A percentile compares a stretch with the other conserved stretches of the same genome.
Evolutionary conservation across 2,329 filamentous ascomycete genomes (phyloP).

Genomic region (Talaromyces rugulosus): DNA sequence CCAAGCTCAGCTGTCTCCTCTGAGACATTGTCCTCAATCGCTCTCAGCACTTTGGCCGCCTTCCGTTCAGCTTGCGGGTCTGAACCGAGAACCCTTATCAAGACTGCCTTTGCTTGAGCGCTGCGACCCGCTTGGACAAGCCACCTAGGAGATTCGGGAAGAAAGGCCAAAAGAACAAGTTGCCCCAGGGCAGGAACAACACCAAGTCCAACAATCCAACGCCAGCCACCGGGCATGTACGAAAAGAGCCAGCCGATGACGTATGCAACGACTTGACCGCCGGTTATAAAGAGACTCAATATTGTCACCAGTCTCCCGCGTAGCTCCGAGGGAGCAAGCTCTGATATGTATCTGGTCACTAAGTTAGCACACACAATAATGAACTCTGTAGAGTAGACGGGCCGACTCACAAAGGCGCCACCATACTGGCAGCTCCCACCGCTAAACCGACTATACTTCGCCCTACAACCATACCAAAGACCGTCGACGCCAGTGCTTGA

Average conservation of each 20-base stretch:
- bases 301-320: constrained; percentile 78
- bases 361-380: background rate
- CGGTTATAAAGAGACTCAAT: constrained; percentile 76
- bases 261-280: constrained; percentile 87
- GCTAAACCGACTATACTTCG: constrained; percentile 46
- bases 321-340: constrained; percentile 71
- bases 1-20: constrained; percentile 56
- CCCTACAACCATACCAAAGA: constrained; percentile 45
- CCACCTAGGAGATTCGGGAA: constrained; percentile 90
- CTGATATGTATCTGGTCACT: constrained; percentile 65
- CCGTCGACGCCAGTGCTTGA: constrained; percentile 37
- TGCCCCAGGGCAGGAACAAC: constrained; percentile 72
- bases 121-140: constrained; percentile 66
- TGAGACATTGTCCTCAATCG: constrained; percentile 70
- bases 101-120: constrained; percentile 59
- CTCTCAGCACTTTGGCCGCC: constrained; percentile 59
- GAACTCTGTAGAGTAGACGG: background rate
- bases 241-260: constrained; percentile 72
- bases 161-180: constrained; percentile 60
- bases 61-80: constrained; percentile 41
- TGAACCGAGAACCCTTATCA: constrained; percentile 60
- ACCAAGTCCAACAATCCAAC: constrained; percentile 87
- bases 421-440: constrained; percentile 59
- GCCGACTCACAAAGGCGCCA: constrained; percentile 64
- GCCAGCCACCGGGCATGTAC: constrained; percentile 65